Evolutionary conservation across 2,329 filamentous ascomycete genomes (phyloP).

Genomic region (Neopestalotiopsis sp.): DNA sequence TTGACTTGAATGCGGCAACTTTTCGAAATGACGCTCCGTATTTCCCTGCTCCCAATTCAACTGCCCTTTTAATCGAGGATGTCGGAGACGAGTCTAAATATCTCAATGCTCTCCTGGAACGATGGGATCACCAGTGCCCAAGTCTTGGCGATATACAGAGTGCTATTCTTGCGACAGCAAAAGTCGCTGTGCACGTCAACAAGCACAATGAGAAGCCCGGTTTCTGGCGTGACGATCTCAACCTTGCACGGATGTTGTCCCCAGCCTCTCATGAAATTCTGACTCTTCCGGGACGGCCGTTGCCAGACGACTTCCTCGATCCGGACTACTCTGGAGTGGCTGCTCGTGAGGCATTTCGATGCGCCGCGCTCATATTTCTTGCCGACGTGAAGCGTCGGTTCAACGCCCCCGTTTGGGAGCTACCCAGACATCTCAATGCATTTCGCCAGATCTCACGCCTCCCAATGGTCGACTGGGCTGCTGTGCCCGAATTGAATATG

Average conservation of each 20-base stretch:
- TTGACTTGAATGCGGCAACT: slow-evolving; percentile 31
- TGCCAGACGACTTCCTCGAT: slow-evolving; percentile 25
- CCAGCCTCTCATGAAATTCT: slow-evolving; percentile 32
- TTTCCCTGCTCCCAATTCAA: slow-evolving; percentile 26
- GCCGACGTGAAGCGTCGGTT: slow-evolving; percentile 29
- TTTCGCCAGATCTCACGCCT: slow-evolving; percentile 33
- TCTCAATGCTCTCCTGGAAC: slow-evolving; percentile 25
- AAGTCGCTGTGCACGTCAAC: slow-evolving; percentile 33
- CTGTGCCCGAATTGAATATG: slow-evolving; percentile 34
- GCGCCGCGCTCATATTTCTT: slow-evolving; percentile 32
- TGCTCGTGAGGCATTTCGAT: slow-evolving; percentile 32
- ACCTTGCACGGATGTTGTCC: slow-evolving; percentile 27
- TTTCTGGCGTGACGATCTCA: slow-evolving; percentile 33
- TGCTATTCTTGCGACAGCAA: slow-evolving; percentile 30
- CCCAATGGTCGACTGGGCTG: slow-evolving; percentile 30
- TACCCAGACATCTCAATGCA: slow-evolving; percentile 29
- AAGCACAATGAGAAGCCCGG: slow-evolving; percentile 18
- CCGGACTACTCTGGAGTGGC: slow-evolving; percentile 27
- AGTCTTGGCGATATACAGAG: slow-evolving; percentile 29
- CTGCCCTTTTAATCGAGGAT: slow-evolving; percentile 27
- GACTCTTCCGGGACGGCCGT: slow-evolving; percentile 28
- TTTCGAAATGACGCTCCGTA: slow-evolving; percentile 28
- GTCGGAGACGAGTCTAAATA: slow-evolving; percentile 25
- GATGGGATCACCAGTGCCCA: slow-evolving; percentile 28
- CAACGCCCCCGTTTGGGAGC: slow-evolving; percentile 27